A percentile compares a stretch with the other conserved stretches of the same genome.
Evolutionary conservation across 257 asterid species (phyloP).

Genomic region (Pogostemon cablin): DNA sequence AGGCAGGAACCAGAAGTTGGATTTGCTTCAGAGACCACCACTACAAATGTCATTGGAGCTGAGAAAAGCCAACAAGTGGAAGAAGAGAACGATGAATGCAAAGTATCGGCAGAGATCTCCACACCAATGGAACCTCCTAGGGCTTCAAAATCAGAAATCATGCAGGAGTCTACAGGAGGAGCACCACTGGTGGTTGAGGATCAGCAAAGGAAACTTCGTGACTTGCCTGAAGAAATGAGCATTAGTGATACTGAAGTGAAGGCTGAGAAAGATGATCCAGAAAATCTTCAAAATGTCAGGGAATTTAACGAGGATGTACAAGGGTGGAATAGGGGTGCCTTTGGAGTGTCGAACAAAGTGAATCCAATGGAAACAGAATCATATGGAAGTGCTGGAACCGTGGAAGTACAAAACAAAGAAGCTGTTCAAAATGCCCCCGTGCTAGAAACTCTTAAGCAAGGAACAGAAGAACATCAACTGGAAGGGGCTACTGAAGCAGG

Average conservation of each 20-base stretch:
- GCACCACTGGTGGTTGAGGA: conserved; percentile 27
- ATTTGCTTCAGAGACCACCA: conserved; percentile 21
- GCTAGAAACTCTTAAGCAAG: conserved; percentile 27
- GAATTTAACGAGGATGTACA: conserved; percentile 28
- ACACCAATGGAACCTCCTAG: conserved; percentile 18
- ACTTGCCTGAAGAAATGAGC: conserved; percentile 20
- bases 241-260: conserved; percentile 21
- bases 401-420: conserved; percentile 22
- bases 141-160: conserved; percentile 20
- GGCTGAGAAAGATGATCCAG: conserved; percentile 22
- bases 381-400: conserved; percentile 19
- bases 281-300: conserved; percentile 23
- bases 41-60: conserved; percentile 29
- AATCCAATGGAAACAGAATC: conserved; percentile 22
- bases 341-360: conserved; percentile 32
- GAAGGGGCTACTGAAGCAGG: conserved; percentile 28
- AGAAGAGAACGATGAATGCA: conserved; percentile 22
- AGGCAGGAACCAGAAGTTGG: conserved; percentile 26
- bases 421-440: conserved; percentile 7
- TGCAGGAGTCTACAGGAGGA: conserved; percentile 16
- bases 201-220: conserved; percentile 30
- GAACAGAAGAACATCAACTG: conserved; percentile 27
- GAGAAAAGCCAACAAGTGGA: conserved; percentile 24
- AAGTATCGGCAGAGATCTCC: conserved; percentile 24
- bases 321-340: conserved; percentile 28